These are phyloP conservation scores for Fimicolochytrium jonesii DNA, from an alignment of 192 early-diverging fungal genomes.

Conservation along the genomic window DNA sequence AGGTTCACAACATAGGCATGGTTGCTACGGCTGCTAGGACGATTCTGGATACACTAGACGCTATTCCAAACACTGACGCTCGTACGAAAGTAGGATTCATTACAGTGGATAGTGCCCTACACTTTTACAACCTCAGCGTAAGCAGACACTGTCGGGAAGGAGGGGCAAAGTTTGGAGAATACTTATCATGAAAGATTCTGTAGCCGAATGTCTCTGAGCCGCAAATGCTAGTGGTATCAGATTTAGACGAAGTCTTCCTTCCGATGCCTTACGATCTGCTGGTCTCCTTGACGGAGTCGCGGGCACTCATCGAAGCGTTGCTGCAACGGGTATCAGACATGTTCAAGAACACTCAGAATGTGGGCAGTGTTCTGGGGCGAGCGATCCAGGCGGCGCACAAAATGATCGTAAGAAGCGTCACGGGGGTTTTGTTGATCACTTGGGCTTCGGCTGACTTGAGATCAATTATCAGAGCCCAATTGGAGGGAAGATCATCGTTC, in stretches of 20 bases:
- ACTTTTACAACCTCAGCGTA: slow-evolving; percentile 86
- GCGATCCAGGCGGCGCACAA: slow-evolving; percentile 80
- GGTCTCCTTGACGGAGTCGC: slow-evolving; percentile 83
- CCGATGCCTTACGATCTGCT: slow-evolving; percentile 87
- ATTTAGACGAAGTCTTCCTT: slow-evolving; percentile 85
- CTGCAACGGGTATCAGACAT: slow-evolving; percentile 70
- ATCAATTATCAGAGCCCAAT: slow-evolving; percentile 49
- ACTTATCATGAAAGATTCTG: background rate
- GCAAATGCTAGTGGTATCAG: slow-evolving; percentile 90
- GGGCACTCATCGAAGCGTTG: slow-evolving; percentile 64
- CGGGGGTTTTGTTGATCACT: background rate
- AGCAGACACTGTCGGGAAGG: background rate
- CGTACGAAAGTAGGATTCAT: slow-evolving; percentile 87
- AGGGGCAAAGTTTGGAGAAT: background rate
- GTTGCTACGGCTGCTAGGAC: slow-evolving; percentile 74
- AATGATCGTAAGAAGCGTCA: slow-evolving; percentile 56
- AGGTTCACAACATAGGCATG: slow-evolving; percentile 47
- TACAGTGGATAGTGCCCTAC: slow-evolving; percentile 81
- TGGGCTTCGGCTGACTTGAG: slow-evolving; percentile 3
- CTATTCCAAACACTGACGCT: slow-evolving; percentile 82
- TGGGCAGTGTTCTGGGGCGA: slow-evolving; percentile 74
- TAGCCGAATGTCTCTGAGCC: slow-evolving; percentile 65
- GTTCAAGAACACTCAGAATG: slow-evolving; percentile 79
- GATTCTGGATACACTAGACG: slow-evolving; percentile 76
- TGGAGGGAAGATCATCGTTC: slow-evolving; percentile 86